phyloP scores from a whole-genome alignment of 768 basidiomycete species.

The Scleroderma bovista region DNA sequence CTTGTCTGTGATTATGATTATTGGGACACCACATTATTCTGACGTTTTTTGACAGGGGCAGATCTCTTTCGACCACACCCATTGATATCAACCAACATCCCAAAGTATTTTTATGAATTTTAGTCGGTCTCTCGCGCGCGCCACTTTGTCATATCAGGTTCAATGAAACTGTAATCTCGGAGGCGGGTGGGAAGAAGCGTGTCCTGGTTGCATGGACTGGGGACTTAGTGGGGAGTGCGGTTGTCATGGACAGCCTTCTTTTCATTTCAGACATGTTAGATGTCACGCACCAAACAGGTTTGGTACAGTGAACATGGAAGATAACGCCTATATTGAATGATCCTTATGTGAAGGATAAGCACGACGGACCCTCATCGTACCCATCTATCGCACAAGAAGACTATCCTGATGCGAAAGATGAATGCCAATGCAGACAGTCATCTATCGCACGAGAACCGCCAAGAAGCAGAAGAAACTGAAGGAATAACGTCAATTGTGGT shows the following conservation, averaged over 20 bases:
- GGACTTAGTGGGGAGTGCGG: too few relatives aligned
- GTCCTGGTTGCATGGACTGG: not conserved
- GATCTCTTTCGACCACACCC: constrained; percentile 1
- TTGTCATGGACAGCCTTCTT: not conserved
- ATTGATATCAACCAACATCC: constrained; percentile 4
- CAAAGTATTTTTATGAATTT: constrained; percentile 1
- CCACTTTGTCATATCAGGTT: not conserved
- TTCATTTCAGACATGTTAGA: constrained; percentile 1
- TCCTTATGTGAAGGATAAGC: too few relatives aligned
- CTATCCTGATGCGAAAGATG: too few relatives aligned
- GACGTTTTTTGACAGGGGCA: constrained; percentile 4
- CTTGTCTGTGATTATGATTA: not conserved
- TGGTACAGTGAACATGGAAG: too few relatives aligned
- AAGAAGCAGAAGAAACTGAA: too few relatives aligned
- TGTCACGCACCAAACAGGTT: too few relatives aligned
- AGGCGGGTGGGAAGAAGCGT: not conserved
- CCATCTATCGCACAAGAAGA: too few relatives aligned
- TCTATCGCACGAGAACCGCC: too few relatives aligned
- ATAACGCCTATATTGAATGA: too few relatives aligned
- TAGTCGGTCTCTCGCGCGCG: not conserved
- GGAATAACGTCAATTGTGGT: too few relatives aligned
- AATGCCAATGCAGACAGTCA: too few relatives aligned
- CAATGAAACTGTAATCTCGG: not conserved
- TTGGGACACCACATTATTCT: not conserved
- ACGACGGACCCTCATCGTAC: too few relatives aligned